Evolutionary conservation across 805 yeast species (phyloP).

Genomic region (Clavispora phyllophila): DNA sequence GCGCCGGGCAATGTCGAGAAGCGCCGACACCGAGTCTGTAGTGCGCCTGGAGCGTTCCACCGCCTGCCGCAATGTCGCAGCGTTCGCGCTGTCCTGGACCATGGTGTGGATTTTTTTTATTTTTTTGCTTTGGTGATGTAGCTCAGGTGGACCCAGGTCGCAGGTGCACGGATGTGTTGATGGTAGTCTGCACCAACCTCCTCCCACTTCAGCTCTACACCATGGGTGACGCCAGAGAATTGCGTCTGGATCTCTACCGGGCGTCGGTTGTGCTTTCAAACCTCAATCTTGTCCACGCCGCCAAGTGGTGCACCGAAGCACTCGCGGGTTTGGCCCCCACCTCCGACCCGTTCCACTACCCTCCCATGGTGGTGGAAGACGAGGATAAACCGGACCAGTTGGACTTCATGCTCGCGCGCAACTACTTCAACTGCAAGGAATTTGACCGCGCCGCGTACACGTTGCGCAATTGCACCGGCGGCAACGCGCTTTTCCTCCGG

Average conservation of each 20-base stretch:
- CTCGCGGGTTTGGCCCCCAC: slow-evolving; percentile 48
- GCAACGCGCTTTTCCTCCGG: slow-evolving; percentile 54
- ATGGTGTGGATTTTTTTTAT: background rate
- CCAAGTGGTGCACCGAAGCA: slow-evolving; percentile 86
- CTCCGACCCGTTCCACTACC: slow-evolving; percentile 12
- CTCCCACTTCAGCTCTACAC: background rate
- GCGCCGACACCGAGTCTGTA: background rate
- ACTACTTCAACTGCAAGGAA: slow-evolving; percentile 79
- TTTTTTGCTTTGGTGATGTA: no score
- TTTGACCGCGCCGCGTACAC: slow-evolving; percentile 69
- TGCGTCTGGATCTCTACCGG: background rate
- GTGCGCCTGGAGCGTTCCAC: background rate
- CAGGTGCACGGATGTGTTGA: background rate
- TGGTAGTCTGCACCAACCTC: no score
- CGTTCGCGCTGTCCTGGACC: background rate
- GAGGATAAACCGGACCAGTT: slow-evolving; percentile 39
- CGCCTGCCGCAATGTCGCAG: background rate
- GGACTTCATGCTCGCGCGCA: slow-evolving; percentile 54
- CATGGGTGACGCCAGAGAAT: slow-evolving; percentile 4
- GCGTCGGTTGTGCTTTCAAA: slow-evolving; percentile 41
- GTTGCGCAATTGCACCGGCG: slow-evolving; percentile 47
- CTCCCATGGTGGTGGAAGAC: slow-evolving; percentile 9
- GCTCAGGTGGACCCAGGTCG: no score
- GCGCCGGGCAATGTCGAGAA: background rate
- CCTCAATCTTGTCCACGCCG: slow-evolving; percentile 59